Evolutionary conservation across 2,329 filamentous ascomycete species (phyloP), one percentile per base, ranked within the genome.

Genomic region (Aureobasidium sp.): DNA sequence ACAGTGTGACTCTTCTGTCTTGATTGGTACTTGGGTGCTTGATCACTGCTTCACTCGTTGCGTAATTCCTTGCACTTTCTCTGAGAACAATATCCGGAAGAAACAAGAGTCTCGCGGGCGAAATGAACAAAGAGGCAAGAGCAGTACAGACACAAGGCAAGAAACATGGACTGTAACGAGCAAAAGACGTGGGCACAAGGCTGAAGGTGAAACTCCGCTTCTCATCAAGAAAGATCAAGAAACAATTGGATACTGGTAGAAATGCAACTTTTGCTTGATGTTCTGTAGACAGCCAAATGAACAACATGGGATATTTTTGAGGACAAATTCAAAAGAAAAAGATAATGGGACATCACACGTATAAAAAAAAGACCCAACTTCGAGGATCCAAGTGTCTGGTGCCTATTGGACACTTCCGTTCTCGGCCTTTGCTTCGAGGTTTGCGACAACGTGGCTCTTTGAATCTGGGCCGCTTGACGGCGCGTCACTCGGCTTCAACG

Each of bases 391-490:
- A 15, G 49, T 7, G 41, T 49, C 36, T 27, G 29, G 17, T 41
- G 39, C 41, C 15, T 41, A 41, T 36, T 36, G 25, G 20, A 36
- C 34, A 17, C 22, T 49, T 41, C 41, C 49, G 17, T 56, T 56
- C 22, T 53, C 55, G 27, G 41, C 68, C 51, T 68, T 66, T 39
- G 64, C 65, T 64, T 72, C 71, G 37, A 73, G 62, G 53, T 69
- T 68, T 27, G 69, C 70, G 27, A 70, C 68, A 27, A 72, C 67
- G 53, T 67, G 65, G 57, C 67, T 67, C 39, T 68, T 64, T 11
- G 69, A 66, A 62, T 74, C 71, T 25, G 70, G 69, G 9, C 65
- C 69, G 62, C 66, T 70, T 22, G 64, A 47, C 6, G 71, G 70
- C 53, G 71, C 68, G 37, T 68, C 67, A 47, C 68, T 68, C 20